These are phyloP conservation scores for Penicillium rolfsii DNA, from an alignment of 2,329 filamentous ascomycete genomes.

Conservation along the genomic window DNA sequence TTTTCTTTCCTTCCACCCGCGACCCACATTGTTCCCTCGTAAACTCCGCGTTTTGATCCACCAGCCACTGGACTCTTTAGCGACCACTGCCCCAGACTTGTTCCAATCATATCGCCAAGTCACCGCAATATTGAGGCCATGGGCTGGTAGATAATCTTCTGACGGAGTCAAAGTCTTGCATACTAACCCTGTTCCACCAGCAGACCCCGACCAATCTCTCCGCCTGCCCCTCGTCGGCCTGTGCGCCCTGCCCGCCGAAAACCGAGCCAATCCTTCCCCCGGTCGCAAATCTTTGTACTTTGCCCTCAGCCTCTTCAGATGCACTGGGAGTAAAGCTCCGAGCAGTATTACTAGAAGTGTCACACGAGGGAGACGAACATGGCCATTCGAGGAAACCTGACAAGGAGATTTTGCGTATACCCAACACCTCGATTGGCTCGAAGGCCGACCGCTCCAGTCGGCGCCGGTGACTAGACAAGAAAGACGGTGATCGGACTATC, in stretches of 20 bases:
- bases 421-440: conserved; percentile 18
- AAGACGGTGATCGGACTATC: background rate
- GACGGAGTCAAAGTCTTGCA: background rate
- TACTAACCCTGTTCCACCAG: conserved; percentile 14
- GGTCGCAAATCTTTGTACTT: conserved; percentile 1
- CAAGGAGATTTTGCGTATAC: conserved; percentile 22
- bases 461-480: conserved; percentile 25
- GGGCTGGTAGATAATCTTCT: conserved; percentile 9
- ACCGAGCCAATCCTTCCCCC: conserved; percentile 6
- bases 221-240: conserved; percentile 16
- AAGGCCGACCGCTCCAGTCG: conserved; percentile 15
- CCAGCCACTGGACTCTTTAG: background rate
- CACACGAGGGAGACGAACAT: conserved; percentile 23
- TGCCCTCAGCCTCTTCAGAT: background rate
- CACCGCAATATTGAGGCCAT: conserved; percentile 7
- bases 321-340: background rate
- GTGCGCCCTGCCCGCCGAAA: conserved; percentile 7
- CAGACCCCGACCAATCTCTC: conserved; percentile 10
- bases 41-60: conserved; percentile 18
- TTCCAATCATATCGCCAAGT: background rate
- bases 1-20: background rate
- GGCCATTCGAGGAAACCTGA: conserved; percentile 25
- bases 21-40: conserved; percentile 16
- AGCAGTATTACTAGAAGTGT: background rate
- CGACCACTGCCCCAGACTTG: background rate